Evolutionary conservation across 495 filamentous ascomycete genomes (phyloP).

Genomic region (Trichocladium antarcticum): DNA sequence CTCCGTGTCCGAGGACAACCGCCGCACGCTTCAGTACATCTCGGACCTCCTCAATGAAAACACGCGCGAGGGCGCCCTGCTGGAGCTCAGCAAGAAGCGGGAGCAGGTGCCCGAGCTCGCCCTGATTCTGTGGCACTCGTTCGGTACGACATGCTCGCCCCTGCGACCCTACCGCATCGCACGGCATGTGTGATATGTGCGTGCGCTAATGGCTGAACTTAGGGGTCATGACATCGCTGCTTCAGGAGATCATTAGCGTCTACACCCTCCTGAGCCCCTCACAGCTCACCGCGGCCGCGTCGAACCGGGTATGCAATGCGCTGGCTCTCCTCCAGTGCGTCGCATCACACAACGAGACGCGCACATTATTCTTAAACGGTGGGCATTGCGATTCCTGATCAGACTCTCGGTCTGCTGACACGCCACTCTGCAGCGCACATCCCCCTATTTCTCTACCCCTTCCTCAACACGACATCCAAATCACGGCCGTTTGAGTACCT

Average conservation of each 20-base stretch:
- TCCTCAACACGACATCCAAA: constrained; percentile 98
- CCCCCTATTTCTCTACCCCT: constrained; percentile 94
- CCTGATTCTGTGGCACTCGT: constrained; percentile 96
- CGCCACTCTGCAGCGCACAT: constrained; percentile 70
- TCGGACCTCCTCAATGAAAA: constrained; percentile 81
- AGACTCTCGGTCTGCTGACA: constrained; percentile 9
- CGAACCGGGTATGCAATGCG: constrained; percentile 95
- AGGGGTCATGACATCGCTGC: constrained; percentile 97
- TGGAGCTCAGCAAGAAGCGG: constrained; percentile 97
- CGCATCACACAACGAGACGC: constrained; percentile 92
- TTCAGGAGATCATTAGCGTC: constrained; percentile 98
- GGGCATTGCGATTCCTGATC: constrained; percentile 13
- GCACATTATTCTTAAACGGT: constrained; percentile 88
- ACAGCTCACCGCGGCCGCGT: constrained; percentile 90
- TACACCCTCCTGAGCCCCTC: constrained; percentile 95
- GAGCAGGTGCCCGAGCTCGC: constrained; percentile 97
- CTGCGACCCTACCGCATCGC: neutral
- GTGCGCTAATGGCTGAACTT: constrained; percentile 6
- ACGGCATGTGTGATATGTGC: neutral
- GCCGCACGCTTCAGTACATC: constrained; percentile 83
- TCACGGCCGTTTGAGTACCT: constrained; percentile 97
- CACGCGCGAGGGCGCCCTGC: constrained; percentile 77
- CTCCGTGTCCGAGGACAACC: constrained; percentile 76
- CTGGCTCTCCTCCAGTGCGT: constrained; percentile 95
- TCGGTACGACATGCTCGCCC: constrained; percentile 50